Percentiles rank a stretch among this genome's conserved stretches.
phyloP scores from a whole-genome alignment of 208 protist species.

The Crithidia bombi region DNA sequence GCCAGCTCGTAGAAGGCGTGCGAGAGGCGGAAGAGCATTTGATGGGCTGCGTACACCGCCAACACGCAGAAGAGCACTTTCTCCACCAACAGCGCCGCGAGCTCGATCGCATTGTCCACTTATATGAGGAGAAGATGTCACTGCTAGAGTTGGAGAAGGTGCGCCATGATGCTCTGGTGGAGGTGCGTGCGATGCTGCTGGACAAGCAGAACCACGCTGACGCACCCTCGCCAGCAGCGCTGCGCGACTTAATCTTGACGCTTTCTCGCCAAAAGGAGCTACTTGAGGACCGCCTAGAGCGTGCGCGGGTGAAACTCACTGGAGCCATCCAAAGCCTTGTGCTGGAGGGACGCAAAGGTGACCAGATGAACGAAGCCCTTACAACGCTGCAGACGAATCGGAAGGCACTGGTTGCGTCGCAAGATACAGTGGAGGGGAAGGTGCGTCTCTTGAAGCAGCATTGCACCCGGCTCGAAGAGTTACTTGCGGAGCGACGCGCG shows the following conservation, averaged over 20 bases:
- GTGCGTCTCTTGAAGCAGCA: constrained; percentile 28
- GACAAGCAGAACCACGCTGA: constrained; percentile 22
- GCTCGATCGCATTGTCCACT: constrained; percentile 17
- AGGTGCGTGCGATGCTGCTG: constrained; percentile 27
- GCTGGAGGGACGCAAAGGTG: constrained; percentile 36
- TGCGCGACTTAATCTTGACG: constrained; percentile 31
- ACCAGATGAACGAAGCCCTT: constrained; percentile 39
- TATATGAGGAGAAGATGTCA: constrained; percentile 34
- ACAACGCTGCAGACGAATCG: constrained; percentile 13
- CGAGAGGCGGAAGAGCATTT: constrained; percentile 12
- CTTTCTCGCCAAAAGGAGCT: constrained; percentile 37
- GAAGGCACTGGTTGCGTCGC: constrained; percentile 12
- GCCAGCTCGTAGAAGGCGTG: constrained; percentile 8
- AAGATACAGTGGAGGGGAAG: constrained; percentile 23
- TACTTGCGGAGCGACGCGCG: constrained; percentile 22
- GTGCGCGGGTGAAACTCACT: constrained; percentile 27
- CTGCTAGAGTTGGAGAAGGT: constrained; percentile 32
- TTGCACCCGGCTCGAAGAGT: constrained; percentile 19
- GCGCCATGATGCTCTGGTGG: constrained; percentile 28
- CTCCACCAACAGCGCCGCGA: constrained; percentile 26
- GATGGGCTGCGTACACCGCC: background rate
- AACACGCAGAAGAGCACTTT: constrained; percentile 30
- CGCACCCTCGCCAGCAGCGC: constrained; percentile 25
- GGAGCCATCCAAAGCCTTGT: constrained; percentile 41
- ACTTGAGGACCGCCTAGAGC: constrained; percentile 48